These are phyloP conservation scores for Penicillium bovifimosum DNA, from an alignment of 495 filamentous ascomycete species.

Conservation along the genomic window DNA sequence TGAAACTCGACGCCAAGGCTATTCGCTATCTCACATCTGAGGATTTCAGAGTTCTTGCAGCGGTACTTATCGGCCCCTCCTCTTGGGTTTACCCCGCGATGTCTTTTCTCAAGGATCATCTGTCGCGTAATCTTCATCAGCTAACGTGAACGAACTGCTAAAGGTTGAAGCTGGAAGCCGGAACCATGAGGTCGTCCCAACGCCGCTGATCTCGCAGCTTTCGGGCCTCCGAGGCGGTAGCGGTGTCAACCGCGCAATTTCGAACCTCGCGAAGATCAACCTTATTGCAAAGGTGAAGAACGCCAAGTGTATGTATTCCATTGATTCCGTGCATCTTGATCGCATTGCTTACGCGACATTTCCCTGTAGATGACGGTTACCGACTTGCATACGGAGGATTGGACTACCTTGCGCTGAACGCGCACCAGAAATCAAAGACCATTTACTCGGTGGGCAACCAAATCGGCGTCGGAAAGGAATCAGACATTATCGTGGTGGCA, in stretches of 20 bases:
- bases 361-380: slow-evolving; percentile 76
- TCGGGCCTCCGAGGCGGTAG: slow-evolving; percentile 75
- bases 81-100: slow-evolving; percentile 13
- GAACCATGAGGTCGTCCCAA: slow-evolving; percentile 96
- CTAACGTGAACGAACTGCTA: background rate
- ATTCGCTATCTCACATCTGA: slow-evolving; percentile 87
- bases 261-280: slow-evolving; percentile 83
- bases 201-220: slow-evolving; percentile 76
- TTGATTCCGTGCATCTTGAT: background rate
- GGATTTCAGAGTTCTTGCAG: slow-evolving; percentile 93
- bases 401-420: slow-evolving; percentile 91
- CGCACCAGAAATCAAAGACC: slow-evolving; percentile 67
- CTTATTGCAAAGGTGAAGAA: slow-evolving; percentile 92
- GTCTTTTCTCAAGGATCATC: slow-evolving; percentile 15
- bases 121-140: slow-evolving; percentile 24
- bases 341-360: background rate
- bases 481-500: slow-evolving; percentile 90
- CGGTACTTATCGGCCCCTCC: slow-evolving; percentile 50
- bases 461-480: slow-evolving; percentile 95
- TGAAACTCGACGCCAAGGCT: slow-evolving; percentile 90
- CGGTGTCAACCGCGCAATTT: slow-evolving; percentile 83
- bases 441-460: slow-evolving; percentile 92
- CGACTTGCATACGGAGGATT: slow-evolving; percentile 93
- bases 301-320: slow-evolving; percentile 60
- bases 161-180: slow-evolving; percentile 89